phyloP scores from a whole-genome alignment of 2,329 filamentous ascomycete genomes.

The Nannizziopsis arthrosporioides region DNA sequence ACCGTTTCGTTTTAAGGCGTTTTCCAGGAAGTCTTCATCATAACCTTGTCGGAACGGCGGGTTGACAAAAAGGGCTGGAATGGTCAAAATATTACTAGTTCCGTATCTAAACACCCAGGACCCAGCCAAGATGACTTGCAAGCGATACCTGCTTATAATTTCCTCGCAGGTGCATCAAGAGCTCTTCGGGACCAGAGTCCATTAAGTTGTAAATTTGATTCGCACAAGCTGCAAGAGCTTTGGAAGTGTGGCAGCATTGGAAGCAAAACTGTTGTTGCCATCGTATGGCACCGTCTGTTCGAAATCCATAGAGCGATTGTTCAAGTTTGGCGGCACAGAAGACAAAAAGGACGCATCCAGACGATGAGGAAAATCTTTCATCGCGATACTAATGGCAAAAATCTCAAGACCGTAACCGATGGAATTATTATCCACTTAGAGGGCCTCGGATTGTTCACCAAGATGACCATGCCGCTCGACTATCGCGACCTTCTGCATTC shows the following conservation, averaged over 20 bases:
- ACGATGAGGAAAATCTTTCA: conserved; percentile 19
- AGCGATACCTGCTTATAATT: conserved; percentile 20
- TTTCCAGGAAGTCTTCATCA: neutral
- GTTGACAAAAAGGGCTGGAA: conserved; percentile 19
- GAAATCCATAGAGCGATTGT: conserved; percentile 2
- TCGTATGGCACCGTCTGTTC: conserved; percentile 4
- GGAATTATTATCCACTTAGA: conserved; percentile 16
- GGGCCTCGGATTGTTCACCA: conserved; percentile 23
- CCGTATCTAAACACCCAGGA: conserved; percentile 18
- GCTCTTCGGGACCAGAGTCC: too few species aligned
- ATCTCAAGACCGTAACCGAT: conserved; percentile 25
- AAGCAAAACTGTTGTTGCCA: neutral
- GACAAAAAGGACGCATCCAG: conserved; percentile 16
- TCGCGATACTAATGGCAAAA: conserved; percentile 16
- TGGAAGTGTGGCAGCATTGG: conserved; percentile 2
- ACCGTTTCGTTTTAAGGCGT: conserved; percentile 5
- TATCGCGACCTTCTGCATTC: conserved; percentile 19
- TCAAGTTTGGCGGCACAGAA: neutral
- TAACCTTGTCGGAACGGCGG: conserved; percentile 19
- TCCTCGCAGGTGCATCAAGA: conserved; percentile 23
- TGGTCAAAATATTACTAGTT: conserved; percentile 16
- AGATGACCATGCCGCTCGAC: conserved; percentile 21
- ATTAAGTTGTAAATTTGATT: too few species aligned
- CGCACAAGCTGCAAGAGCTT: conserved; percentile 21
- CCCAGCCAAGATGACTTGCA: conserved; percentile 15